Evolutionary conservation across 2,329 filamentous ascomycete species (phyloP), one percentile per base, ranked within the genome.

Genomic region (Penicillium expansum): DNA sequence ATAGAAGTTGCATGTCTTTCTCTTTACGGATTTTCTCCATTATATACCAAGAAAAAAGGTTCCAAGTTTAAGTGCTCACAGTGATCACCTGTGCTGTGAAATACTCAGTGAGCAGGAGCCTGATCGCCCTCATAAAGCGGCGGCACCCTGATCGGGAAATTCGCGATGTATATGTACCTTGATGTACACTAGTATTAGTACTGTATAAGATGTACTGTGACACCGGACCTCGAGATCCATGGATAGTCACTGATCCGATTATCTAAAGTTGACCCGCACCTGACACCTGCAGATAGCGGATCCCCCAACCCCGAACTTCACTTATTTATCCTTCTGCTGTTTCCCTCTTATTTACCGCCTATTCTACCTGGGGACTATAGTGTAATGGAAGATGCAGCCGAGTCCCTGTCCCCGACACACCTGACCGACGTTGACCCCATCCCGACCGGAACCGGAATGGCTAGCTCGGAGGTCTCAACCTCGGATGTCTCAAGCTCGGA

Each of bases 191-290:
- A 1, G 35, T 20, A 11, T 11, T 11, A 38, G n/a, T 38, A 20
- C 18, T 5, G n/a, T 18, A 38, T 9, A 38, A 5, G n/a, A 38
- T 22, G 27, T 45, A 32, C 29, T 14, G 43, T 6, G 43, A 32
- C 29, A 32, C n/a, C 18, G 7, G 29, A 27, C 22, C 41, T 27
- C 16, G n/a, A 27, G 43, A 44, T 29, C 42, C n/a, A 30, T 30
- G 41, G 41, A 29, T 29, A 27, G 11, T 16, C 43, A 48, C 37
- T 32, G 39, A 52, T 47, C 48, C 29, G 58, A 65, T 62, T 59
- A 60, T 63, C 60, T 63, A 61, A 58, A 65, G 61, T 59, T 62
- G 56, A 59, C 61, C 61, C 61, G 52, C 63, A 57, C 45, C 57
- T 22, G 44, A 14, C 43, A 45, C 30, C 27, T 48, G 11, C 32